Base-by-base conservation (phyloP, 2,329 filamentous ascomycete genomes). In the Chaetothyriales sp. region DNA sequence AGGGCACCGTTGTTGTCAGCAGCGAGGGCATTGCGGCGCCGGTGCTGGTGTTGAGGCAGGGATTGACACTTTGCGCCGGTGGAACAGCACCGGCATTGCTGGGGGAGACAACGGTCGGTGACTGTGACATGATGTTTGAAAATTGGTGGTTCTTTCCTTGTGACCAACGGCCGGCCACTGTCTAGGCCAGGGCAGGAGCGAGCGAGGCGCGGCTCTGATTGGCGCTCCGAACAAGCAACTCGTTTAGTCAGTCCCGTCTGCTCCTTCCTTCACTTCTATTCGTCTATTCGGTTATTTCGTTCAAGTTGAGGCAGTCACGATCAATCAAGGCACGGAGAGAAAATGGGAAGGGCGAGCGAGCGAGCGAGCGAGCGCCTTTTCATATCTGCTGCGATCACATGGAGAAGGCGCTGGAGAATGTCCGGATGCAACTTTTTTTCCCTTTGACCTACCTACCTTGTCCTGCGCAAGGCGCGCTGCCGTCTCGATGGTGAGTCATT, bases 21-120 rank as follows among this genome's bases (percentile, higher is more conserved):
- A 58, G 53, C 12, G 56, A 53, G 51, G 54, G 54, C 56, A 58
- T 58, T 22, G 53, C 56, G 51, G 53, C 56, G 51, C 52, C 56
- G 43, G 52, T 49, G 22, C 50, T 49, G 10, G 46, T 48, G 19
- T 12, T 47, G 45, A 8, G 32, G 15, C 32, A 39, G 15, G 32
- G 32, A 39, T 39, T 39, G 32, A 39, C 32, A 39, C 12, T 39
- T 2, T 39, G 32, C 12, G 32, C 32, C 8, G 1, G 32, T 4
- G 12, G 32, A 15, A 39, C 3, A 15, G 32, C 32, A 15, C 10
- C 10, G 15, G 32, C 32, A 39, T 39, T 39, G 10, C 15, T 39
- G 32, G 15, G 32, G 32, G 32, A 15, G 3, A 39, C 10, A 39
- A 39, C 10, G 15, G 32, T 39, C 10, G 12, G 32, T 15, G 32